These are phyloP conservation scores for Candida ulmi DNA, from an alignment of 805 yeast species.

Conservation along the genomic window DNA sequence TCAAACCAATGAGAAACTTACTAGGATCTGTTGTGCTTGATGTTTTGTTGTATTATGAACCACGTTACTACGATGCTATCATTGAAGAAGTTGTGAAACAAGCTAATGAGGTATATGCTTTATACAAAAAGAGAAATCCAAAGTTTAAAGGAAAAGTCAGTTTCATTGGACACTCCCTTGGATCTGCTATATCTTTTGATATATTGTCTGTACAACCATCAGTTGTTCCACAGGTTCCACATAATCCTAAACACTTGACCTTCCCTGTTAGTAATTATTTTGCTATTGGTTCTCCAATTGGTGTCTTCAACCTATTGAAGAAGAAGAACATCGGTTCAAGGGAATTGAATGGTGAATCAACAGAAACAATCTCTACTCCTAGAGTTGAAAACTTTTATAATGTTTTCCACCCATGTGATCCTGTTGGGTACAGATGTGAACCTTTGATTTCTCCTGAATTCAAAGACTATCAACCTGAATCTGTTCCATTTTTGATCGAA, in stretches of 20 bases:
- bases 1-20: slow-evolving; percentile 67
- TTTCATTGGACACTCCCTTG: slow-evolving; percentile 86
- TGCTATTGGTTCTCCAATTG: slow-evolving; percentile 87
- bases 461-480: slow-evolving; percentile 46
- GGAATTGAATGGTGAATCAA: slow-evolving; percentile 6
- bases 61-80: slow-evolving; percentile 57
- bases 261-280: slow-evolving; percentile 74
- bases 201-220: slow-evolving; percentile 45
- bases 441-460: slow-evolving; percentile 60
- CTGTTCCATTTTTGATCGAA: slow-evolving; percentile 47
- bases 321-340: slow-evolving; percentile 52
- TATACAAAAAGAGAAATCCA: slow-evolving; percentile 61
- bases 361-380: slow-evolving; percentile 31
- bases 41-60: slow-evolving; percentile 73
- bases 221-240: slow-evolving; percentile 17
- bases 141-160: slow-evolving; percentile 76
- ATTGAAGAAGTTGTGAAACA: slow-evolving; percentile 54
- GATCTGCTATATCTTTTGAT: slow-evolving; percentile 81
- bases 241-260: slow-evolving; percentile 39
- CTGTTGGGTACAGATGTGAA: slow-evolving; percentile 84
- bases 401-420: slow-evolving; percentile 86
- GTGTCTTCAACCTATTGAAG: slow-evolving; percentile 73
- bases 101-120: slow-evolving; percentile 55
- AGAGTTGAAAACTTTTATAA: slow-evolving; percentile 67
- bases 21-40: slow-evolving; percentile 87